Base-by-base conservation (phyloP, 306 rosid genomes). In the Quercus rubra region DNA sequence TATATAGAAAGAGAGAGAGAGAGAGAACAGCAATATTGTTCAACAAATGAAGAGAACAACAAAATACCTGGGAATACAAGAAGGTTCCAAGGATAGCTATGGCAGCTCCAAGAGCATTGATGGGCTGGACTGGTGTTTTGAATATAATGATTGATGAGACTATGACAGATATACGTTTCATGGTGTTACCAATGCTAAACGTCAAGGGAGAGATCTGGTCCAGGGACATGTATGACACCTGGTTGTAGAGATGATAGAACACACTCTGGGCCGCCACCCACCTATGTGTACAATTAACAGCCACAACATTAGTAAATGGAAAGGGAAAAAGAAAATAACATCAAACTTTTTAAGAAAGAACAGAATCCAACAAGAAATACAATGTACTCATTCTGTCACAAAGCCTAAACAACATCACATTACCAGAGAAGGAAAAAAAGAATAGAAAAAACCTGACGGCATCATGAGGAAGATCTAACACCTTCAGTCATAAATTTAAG, bases 181-280 rank as follows among this genome's bases (percentile, higher is more conserved):
- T 92, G 87, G 99, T 95, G 91, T 95, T 95, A 59, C 99, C 99
- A 10, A 95, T 51, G 88, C 99, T 95, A 72, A 95, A 92, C 19
- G 99, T 95, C 89, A 95, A 89, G 57, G 98, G 99, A 79, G 99
- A 95, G 80, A 95, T 95, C 92, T 95, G 85, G 9, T 95, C 99
- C 80, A 95, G 84, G 68, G 99, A 95, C 99, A 95, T 95, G 89
- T 95, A 95, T 41, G 99, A 95, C 28, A 95, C 99, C 71, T 92
- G 99, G 84, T 95, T 95, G 87, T 95, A 95, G 30, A 95, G 91
- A 86, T 95, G 99, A 79, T 95, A 92, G 89, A 95, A 95, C 76
- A 95, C 86, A 71, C 99, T 95, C 79, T 95, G 99, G 31, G 98
- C 98, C 0, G 92, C 99, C 71, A 95, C 80, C 99, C 99, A 92